Evolutionary conservation across 2,329 filamentous ascomycete genomes (phyloP), one percentile per base, ranked within the genome.

Genomic region (Cucurbitaria berberidis): DNA sequence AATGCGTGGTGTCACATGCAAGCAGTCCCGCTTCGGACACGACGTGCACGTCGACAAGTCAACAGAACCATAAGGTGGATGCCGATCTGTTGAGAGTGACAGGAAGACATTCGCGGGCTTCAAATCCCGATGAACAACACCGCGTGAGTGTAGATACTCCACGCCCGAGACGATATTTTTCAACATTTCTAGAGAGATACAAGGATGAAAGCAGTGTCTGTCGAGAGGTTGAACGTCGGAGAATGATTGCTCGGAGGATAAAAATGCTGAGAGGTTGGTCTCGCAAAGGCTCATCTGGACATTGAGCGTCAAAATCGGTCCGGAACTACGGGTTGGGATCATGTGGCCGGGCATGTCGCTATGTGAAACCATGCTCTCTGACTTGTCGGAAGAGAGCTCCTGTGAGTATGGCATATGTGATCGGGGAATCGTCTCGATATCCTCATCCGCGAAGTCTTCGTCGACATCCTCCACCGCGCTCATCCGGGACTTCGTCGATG

Each of bases 71-170:
- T 78, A 70, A 0, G 76, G 74, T 39, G 66, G 66, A 11, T 62
- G 58, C 21, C 57, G 69, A 24, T 70, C 66, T 3, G 64, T 70
- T 16, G 77, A 71, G n/a, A 80, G 67, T 2, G 82, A 83, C 0
- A 89, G 75, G 69, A 89, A 88, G 24, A 89, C 83, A 59, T 89
- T 89, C 3, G 82, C 84, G 0, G 87, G 87, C 63, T 89, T 89
- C 19, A 89, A 76, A 63, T 89, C 87, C 9, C 86, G 83, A 62
- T 89, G 87, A 0, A 88, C 80, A 42, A 89, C 82, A 5, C 80
- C 79, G 53, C 84, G 79, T 0, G 77, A 73, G 61, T 89, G 87
- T 1, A 89, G 77, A 62, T 89, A 89, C 51, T 86, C 80, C 3
- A 89, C 81, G 1, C 86, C 87, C 8, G 85, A 82, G 1, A 88